These are phyloP conservation scores for Candida pseudoglaebosa DNA, from an alignment of 805 yeast species.

Conservation along the genomic window DNA sequence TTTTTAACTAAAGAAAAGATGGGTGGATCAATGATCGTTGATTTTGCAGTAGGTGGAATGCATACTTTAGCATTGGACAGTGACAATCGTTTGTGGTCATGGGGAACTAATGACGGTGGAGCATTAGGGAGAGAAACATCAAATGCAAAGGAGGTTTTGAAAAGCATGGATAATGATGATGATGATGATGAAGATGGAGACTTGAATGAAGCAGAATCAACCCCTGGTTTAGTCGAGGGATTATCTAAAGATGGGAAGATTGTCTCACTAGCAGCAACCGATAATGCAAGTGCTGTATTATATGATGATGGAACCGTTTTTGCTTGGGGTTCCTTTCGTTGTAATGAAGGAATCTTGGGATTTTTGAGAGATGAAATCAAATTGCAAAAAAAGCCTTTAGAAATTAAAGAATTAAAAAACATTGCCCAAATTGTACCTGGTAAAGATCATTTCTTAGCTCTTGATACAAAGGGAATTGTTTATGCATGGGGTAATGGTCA, in stretches of 20 bases:
- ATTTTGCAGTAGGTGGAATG: slow-evolving; percentile 94
- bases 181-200: slow-evolving; percentile 67
- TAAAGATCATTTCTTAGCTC: slow-evolving; percentile 84
- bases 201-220: slow-evolving; percentile 81
- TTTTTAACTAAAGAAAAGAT: slow-evolving; percentile 50
- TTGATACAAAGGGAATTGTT: slow-evolving; percentile 81
- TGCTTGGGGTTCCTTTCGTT: slow-evolving; percentile 97
- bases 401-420: slow-evolving; percentile 56
- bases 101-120: slow-evolving; percentile 96
- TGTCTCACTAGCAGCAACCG: slow-evolving; percentile 86
- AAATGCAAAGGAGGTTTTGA: slow-evolving; percentile 54
- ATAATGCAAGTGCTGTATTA: slow-evolving; percentile 79
- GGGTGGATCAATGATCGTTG: slow-evolving; percentile 63
- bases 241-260: slow-evolving; percentile 54
- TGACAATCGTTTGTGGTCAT: slow-evolving; percentile 83
- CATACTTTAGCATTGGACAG: slow-evolving; percentile 82
- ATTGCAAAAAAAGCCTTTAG: slow-evolving; percentile 65
- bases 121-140: slow-evolving; percentile 88
- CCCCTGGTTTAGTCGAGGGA: slow-evolving; percentile 74
- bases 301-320: slow-evolving; percentile 81
- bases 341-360: slow-evolving; percentile 88
- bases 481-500: slow-evolving; percentile 98
- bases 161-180: slow-evolving; percentile 54
- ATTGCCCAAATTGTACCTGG: slow-evolving; percentile 87
- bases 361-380: slow-evolving; percentile 57